Percentiles rank a stretch among this genome's conserved stretches.
These are phyloP conservation scores for Carnegiea gigantea DNA, from an alignment of 179 eudicot genomes.

Conservation along the genomic window DNA sequence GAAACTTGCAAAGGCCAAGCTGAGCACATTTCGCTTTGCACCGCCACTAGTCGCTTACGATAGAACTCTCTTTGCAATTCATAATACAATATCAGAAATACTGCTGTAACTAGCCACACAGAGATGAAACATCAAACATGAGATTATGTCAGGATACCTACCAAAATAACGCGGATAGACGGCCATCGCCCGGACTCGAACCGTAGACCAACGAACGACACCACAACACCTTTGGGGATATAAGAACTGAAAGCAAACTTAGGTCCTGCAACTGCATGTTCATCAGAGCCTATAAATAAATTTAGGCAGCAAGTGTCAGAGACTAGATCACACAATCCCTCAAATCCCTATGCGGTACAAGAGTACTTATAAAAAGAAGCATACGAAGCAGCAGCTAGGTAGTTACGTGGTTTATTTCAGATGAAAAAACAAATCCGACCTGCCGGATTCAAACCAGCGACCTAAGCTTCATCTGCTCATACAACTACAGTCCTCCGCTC, in stretches of 20 bases:
- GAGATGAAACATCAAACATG: background rate
- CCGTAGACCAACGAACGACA: background rate
- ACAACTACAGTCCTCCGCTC: background rate
- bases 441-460: conserved; percentile 80
- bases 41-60: too few relatives aligned
- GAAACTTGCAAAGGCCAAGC: too few relatives aligned
- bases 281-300: background rate
- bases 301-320: background rate
- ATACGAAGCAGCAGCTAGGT: background rate
- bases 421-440: conserved; percentile 42
- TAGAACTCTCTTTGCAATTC: too few relatives aligned
- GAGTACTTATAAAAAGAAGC: background rate
- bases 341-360: too few relatives aligned
- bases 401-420: background rate
- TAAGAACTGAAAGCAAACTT: background rate
- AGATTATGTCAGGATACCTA: background rate
- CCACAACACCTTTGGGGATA: background rate
- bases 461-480: conserved; percentile 35
- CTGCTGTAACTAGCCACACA: too few relatives aligned
- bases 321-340: too few relatives aligned
- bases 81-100: too few relatives aligned
- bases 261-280: background rate
- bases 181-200: background rate
- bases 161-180: background rate
- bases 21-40: too few relatives aligned